Evolutionary conservation across 2,329 filamentous ascomycete genomes (phyloP).

Genomic region (Microcyclosporella mali): DNA sequence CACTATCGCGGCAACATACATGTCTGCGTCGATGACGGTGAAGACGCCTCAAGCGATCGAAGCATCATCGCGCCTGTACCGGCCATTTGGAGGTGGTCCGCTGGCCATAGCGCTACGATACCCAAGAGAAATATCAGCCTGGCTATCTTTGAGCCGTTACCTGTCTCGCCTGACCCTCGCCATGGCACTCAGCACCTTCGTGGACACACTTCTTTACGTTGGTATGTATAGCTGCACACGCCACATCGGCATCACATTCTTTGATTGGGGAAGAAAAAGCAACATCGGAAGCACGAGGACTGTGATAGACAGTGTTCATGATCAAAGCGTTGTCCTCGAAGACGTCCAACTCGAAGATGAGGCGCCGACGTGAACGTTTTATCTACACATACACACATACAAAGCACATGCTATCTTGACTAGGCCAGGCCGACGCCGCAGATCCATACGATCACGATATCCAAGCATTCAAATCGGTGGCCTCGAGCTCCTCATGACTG

Average conservation of each 20-base stretch:
- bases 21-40: slow-evolving; percentile 10
- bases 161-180: slow-evolving; percentile 20
- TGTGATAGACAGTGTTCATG: background rate
- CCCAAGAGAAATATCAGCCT: slow-evolving; percentile 1
- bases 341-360: too few relatives aligned
- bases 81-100: slow-evolving; percentile 11
- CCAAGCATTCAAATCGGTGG: too few relatives aligned
- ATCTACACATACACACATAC: slow-evolving; percentile 5
- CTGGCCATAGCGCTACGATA: background rate
- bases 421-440: too few relatives aligned
- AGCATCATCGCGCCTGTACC: slow-evolving; percentile 6
- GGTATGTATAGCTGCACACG: slow-evolving; percentile 15
- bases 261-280: slow-evolving; percentile 14
- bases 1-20: slow-evolving; percentile 15
- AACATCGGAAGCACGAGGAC: background rate
- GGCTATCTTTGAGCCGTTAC: slow-evolving; percentile 4
- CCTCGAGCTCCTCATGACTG: too few relatives aligned
- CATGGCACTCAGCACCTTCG: slow-evolving; percentile 13
- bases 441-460: too few relatives aligned
- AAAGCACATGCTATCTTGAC: too few relatives aligned
- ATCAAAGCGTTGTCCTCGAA: too few relatives aligned
- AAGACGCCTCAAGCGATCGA: background rate
- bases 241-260: slow-evolving; percentile 14
- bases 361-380: too few relatives aligned
- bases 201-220: slow-evolving; percentile 18